A percentile compares a stretch with the other conserved stretches of the same genome.
Conservation (phyloP, 163 green algal species). For the Picocystis sp. region DNA sequence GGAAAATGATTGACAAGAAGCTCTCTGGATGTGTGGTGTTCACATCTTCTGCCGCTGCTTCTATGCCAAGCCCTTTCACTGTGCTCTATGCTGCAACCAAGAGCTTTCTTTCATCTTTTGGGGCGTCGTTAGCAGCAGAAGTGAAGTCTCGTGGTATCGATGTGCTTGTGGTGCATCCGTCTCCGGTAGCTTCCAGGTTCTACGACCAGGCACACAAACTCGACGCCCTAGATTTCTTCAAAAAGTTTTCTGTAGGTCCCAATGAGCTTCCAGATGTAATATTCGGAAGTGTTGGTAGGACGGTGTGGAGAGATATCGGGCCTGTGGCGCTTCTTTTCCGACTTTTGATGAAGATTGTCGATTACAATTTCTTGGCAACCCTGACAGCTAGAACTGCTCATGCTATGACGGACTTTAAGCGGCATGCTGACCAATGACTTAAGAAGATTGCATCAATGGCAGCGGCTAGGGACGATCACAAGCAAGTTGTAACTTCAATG, state of each 20-base stretch:
- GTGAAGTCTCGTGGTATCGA: constrained; percentile 69
- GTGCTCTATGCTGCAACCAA: constrained; percentile 85
- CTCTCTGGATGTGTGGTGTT: constrained; percentile 75
- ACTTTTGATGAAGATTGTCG: constrained; percentile 32
- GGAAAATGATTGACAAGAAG: constrained; percentile 53
- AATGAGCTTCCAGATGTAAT: constrained; percentile 67
- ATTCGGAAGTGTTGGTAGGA: constrained; percentile 30
- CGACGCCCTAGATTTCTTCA: constrained; percentile 8
- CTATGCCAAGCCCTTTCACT: constrained; percentile 29
- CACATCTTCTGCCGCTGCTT: constrained; percentile 58
- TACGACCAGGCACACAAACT: constrained; percentile 19
- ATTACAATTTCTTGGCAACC: constrained; percentile 44
- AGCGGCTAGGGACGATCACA: too few species aligned
- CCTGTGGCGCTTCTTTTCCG: constrained; percentile 60
- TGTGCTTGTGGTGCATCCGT: constrained; percentile 84
- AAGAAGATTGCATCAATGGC: too few species aligned
- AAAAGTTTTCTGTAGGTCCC: constrained; percentile 48
- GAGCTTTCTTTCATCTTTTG: constrained; percentile 83
- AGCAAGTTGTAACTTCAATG: too few species aligned
- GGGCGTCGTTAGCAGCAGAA: constrained; percentile 69
- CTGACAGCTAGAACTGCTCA: constrained; percentile 27
- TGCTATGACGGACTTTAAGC: constrained; percentile 55
- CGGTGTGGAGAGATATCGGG: constrained; percentile 72
- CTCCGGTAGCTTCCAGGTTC: constrained; percentile 54
- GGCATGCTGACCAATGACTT: constrained; percentile 1